Conservation (phyloP, 495 filamentous ascomycete species). For the Cladorrhinum samala region DNA sequence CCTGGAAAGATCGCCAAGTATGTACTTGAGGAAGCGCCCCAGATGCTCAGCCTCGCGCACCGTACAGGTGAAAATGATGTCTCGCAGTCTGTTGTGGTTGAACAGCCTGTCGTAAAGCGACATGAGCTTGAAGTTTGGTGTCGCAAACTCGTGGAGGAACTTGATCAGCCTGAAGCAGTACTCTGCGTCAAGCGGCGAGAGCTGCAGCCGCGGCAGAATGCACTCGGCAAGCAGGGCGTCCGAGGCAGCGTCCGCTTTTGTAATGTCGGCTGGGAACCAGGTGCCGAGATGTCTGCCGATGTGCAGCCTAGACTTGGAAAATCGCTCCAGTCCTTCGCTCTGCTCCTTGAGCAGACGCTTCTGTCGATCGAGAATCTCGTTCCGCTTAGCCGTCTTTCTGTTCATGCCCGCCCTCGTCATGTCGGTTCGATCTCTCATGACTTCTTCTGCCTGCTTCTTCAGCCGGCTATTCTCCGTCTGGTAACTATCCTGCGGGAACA, state of each 20-base stretch:
- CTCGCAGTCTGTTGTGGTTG: conserved; percentile 66
- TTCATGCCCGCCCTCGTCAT: conserved; percentile 55
- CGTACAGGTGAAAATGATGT: conserved; percentile 80
- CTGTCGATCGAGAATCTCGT: conserved; percentile 65
- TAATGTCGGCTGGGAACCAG: conserved; percentile 63
- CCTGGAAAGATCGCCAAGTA: conserved; percentile 66
- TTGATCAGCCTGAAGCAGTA: conserved; percentile 81
- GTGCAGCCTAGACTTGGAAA: conserved; percentile 55
- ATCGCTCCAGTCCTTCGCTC: conserved; percentile 49
- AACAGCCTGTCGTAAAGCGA: conserved; percentile 80
- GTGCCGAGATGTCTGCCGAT: conserved; percentile 69
- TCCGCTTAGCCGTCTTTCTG: conserved; percentile 58
- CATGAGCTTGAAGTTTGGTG: conserved; percentile 81
- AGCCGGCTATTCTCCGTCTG: conserved; percentile 59
- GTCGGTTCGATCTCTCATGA: conserved; percentile 67
- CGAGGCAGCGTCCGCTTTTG: conserved; percentile 61
- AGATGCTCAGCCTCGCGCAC: conserved; percentile 86
- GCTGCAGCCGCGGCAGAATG: conserved; percentile 74
- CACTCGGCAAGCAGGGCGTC: conserved; percentile 80
- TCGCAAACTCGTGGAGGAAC: conserved; percentile 73
- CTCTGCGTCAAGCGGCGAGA: conserved; percentile 80
- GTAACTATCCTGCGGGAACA: conserved; percentile 67
- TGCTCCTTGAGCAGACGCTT: conserved; percentile 53
- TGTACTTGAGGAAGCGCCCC: conserved; percentile 76
- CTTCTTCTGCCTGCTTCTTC: conserved; percentile 51